These are phyloP conservation scores for Oemleria cerasiformis DNA, from an alignment of 306 rosid genomes.

Conservation along the genomic window DNA sequence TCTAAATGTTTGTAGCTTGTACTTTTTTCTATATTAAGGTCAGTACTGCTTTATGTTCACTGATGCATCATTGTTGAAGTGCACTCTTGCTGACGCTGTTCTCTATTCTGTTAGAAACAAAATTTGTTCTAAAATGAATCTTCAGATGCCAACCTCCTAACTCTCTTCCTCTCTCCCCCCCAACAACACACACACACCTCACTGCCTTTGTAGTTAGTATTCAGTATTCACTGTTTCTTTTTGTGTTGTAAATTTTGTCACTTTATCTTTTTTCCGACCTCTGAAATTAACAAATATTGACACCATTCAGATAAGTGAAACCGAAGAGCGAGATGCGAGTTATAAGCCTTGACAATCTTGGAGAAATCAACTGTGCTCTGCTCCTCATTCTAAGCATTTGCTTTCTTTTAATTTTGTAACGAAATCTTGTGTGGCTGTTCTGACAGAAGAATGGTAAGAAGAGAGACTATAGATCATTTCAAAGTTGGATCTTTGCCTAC, in stretches of 20 bases:
- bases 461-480: slow-evolving; percentile 28
- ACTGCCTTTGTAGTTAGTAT: neutral
- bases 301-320: neutral
- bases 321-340: neutral
- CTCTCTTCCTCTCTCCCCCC: neutral
- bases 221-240: neutral
- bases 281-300: neutral
- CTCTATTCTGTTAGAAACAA: neutral
- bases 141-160: neutral
- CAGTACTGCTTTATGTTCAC: no score
- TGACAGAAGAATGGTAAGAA: slow-evolving; percentile 42
- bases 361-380: neutral
- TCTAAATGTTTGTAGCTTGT: no score
- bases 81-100: neutral
- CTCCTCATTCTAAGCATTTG: neutral
- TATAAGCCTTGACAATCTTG: neutral
- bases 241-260: neutral
- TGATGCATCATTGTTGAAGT: no score
- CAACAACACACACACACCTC: neutral
- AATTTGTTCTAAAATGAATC: neutral
- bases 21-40: no score
- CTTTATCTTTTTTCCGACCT: neutral
- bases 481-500: slow-evolving; percentile 70
- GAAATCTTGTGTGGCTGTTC: neutral
- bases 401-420: neutral